A percentile compares a stretch with the other conserved stretches of the same genome.
Evolutionary conservation across 176 grass and related monocot species (phyloP).

Genomic region (Cenchrus purpureus): DNA sequence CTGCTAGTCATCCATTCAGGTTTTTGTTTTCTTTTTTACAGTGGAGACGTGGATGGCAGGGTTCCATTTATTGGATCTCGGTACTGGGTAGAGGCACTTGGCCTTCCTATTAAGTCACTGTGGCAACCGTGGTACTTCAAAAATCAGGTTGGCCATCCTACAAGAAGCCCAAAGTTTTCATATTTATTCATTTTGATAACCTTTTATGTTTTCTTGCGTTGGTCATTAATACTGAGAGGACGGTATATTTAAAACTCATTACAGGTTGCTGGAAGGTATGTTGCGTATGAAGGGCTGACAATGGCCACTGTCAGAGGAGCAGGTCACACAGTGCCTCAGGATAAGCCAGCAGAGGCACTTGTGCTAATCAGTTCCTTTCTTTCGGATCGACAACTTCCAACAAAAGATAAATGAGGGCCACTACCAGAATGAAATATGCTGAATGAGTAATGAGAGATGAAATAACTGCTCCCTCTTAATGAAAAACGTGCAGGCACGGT

Average conservation of each 20-base stretch:
- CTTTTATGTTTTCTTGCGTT: neutral
- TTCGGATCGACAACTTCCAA: slow-evolving; percentile 52
- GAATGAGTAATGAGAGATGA: neutral
- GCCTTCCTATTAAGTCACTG: slow-evolving; percentile 63
- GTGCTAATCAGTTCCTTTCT: slow-evolving; percentile 77
- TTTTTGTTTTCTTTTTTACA: slow-evolving; percentile 20
- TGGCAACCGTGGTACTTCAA: slow-evolving; percentile 81
- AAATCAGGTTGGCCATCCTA: slow-evolving; percentile 56
- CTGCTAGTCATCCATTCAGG: neutral
- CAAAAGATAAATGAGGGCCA: slow-evolving; percentile 28
- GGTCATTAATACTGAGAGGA: neutral
- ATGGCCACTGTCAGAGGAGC: slow-evolving; percentile 90
- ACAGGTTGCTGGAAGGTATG: slow-evolving; percentile 87
- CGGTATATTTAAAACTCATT: neutral
- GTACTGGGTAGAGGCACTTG: slow-evolving; percentile 76
- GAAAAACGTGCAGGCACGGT: too few relatives aligned
- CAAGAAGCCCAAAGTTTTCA: neutral
- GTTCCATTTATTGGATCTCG: slow-evolving; percentile 82
- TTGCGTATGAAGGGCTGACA: slow-evolving; percentile 75
- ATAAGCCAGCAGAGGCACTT: slow-evolving; percentile 81
- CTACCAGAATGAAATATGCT: neutral
- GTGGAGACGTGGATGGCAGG: slow-evolving; percentile 84
- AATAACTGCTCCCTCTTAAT: neutral
- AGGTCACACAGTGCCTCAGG: slow-evolving; percentile 79
- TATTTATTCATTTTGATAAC: neutral